phyloP scores from a whole-genome alignment of 2,329 filamentous ascomycete species.

The Leptodontidium sp. region DNA sequence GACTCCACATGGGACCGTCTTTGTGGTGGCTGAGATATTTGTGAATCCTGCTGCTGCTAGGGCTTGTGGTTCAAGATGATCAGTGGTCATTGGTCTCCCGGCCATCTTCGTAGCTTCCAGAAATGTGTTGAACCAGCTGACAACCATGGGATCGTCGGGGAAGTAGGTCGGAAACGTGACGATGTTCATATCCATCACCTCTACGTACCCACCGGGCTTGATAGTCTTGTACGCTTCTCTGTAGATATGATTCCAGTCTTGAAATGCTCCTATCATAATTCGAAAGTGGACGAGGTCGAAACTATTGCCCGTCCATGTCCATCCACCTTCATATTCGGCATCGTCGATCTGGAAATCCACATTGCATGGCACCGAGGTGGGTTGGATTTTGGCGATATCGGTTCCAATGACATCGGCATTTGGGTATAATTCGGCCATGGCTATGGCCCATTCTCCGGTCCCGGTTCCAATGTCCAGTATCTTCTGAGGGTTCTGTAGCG shows the following conservation, averaged over 20 bases:
- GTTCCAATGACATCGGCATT: constrained; percentile 63
- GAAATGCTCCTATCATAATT: constrained; percentile 64
- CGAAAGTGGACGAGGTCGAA: constrained; percentile 70
- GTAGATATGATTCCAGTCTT: constrained; percentile 64
- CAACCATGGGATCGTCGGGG: constrained; percentile 26
- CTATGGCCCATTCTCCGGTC: constrained; percentile 69
- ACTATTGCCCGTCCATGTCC: constrained; percentile 59
- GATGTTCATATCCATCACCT: constrained; percentile 45
- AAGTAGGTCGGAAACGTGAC: constrained; percentile 36
- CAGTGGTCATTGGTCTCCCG: constrained; percentile 35
- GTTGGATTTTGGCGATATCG: constrained; percentile 67
- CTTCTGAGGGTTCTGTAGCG: constrained; percentile 51
- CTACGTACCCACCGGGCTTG: constrained; percentile 46
- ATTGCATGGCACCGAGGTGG: constrained; percentile 65
- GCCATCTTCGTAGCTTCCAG: constrained; percentile 33
- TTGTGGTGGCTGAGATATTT: constrained; percentile 48
- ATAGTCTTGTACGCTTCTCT: constrained; percentile 54
- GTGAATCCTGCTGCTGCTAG: constrained; percentile 52
- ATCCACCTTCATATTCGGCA: constrained; percentile 52
- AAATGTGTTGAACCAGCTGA: constrained; percentile 28
- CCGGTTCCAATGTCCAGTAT: constrained; percentile 61
- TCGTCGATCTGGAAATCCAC: constrained; percentile 73
- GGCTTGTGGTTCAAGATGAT: constrained; percentile 39
- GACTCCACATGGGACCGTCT: constrained; percentile 42
- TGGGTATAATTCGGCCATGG: constrained; percentile 60